Conservation (phyloP, 768 basidiomycete species). For the Cubamyces sp. region DNA sequence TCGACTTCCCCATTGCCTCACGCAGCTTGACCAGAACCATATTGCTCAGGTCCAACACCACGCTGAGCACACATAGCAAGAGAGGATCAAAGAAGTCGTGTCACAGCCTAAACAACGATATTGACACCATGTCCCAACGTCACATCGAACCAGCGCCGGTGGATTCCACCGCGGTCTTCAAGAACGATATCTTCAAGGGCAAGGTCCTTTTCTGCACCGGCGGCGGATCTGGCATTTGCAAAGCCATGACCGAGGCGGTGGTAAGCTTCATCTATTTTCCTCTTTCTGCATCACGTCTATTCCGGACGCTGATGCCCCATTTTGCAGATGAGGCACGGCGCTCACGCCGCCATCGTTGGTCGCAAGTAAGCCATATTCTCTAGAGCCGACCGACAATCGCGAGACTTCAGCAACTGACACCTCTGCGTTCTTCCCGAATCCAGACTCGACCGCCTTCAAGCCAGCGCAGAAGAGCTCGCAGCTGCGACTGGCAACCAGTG, state of each 20-base stretch:
- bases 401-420: background rate
- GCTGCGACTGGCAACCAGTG: slow-evolving; percentile 71
- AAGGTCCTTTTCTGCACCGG: slow-evolving; percentile 93
- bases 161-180: slow-evolving; percentile 70
- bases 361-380: slow-evolving; percentile 64
- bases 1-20: background rate
- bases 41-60: background rate
- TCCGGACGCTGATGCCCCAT: background rate
- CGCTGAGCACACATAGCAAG: background rate
- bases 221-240: slow-evolving; percentile 92
- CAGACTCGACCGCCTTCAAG: slow-evolving; percentile 72
- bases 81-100: no score
- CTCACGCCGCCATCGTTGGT: slow-evolving; percentile 80
- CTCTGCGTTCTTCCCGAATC: background rate
- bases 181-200: slow-evolving; percentile 80
- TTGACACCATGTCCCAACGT: slow-evolving; percentile 5
- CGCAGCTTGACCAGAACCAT: slow-evolving; percentile 3
- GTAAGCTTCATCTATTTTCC: slow-evolving; percentile 47
- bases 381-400: background rate
- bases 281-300: background rate
- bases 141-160: slow-evolving; percentile 49
- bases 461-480: slow-evolving; percentile 73
- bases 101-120: no score
- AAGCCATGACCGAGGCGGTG: slow-evolving; percentile 81
- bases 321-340: slow-evolving; percentile 87